Conservation (phyloP, 129 eudicot genomes). For the sunflower (Helianthus annuus) region HanXRQr2.0-SUNRISE NC_035440.2:100355235-100355734, state of each 20-base stretch:
- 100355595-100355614: neutral
- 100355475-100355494: neutral
- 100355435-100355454: neutral
- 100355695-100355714: conserved; percentile 11
- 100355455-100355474: neutral
- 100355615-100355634: conserved; percentile 8
- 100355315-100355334: neutral
- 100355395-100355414: conserved; percentile 6
- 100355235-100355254: neutral
- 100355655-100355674: neutral
- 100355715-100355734: neutral
- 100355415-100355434: neutral
- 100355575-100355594: neutral
- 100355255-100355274: conserved; percentile 11
- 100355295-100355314: neutral
- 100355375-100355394: conserved; percentile 1
- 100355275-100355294: neutral
- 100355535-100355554: conserved; percentile 7
- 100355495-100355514: neutral
- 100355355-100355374: conserved; percentile 8
- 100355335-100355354: neutral
- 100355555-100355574: neutral
- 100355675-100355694: neutral
- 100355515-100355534: conserved; percentile 11
- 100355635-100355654: conserved; percentile 8